Evolutionary conservation across 352 stramenopile genomes (phyloP), one percentile per base, ranked within the genome.

Genomic region (Halophytophthora batemanensis): DNA sequence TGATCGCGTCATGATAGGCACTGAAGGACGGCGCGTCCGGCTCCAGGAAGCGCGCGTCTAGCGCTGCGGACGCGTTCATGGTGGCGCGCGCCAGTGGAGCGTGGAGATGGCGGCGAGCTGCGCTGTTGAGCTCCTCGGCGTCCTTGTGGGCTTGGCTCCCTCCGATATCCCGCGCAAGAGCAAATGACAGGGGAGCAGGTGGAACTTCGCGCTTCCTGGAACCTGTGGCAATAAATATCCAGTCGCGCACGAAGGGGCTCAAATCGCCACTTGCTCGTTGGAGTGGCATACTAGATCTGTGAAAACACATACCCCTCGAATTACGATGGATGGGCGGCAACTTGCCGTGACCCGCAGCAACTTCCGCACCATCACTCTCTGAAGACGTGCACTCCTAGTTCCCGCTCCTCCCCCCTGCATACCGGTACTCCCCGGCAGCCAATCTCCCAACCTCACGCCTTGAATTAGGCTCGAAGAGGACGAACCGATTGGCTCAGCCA

Each of bases 321-420:
- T 40, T 19, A 5, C 13, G 17, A 50, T 39, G 15, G 8, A 37
- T 29, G 3, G n/a, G 18, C 3, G 21, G 35, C 29, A 40, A 61
- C 35, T 44, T 45, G 37, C 46, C 18, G 31, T 69, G 56, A 59
- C 44, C 4, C 54, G 73, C 68, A 76, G 74, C 73, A 84, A 84
- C 69, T 81, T 78, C 57, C 43, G 54, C 46, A 84, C 70, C 74
- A 79, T 81, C 74, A 84, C 67, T 84, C 74, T 68, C 40, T 5
- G 6, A 3, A 1, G 14, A 74, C 42, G 61, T 61, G 63, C 67
- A 77, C 43, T 74, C 68, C 23, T 50, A 44, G 31, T 4, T 44
- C n/a, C 34, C 13, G n/a, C 15, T 40, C 25, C 29, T 18, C 15
- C 10, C 23, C 25, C 34, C 13, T 39, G 17, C 1, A 25, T 37